Evolutionary conservation across 2,329 filamentous ascomycete genomes (phyloP).

Genomic region (Penicillium sp.): DNA sequence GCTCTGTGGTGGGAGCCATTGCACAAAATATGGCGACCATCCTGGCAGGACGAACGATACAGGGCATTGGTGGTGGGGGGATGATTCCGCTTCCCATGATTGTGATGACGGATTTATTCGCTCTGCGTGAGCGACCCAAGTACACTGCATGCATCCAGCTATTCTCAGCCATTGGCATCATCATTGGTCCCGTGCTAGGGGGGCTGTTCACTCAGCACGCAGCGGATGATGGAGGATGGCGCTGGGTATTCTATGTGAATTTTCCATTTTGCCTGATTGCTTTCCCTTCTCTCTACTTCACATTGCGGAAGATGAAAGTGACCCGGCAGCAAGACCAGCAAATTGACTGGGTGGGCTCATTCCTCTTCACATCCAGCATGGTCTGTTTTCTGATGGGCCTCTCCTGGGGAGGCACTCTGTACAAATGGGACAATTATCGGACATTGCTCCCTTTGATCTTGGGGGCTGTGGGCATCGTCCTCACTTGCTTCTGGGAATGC

Average conservation of each 20-base stretch:
- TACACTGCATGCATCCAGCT: constrained; percentile 16
- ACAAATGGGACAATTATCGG: constrained; percentile 31
- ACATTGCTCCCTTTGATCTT: constrained; percentile 33
- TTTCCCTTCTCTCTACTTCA: background rate
- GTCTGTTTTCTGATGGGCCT: constrained; percentile 35
- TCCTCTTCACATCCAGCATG: constrained; percentile 33
- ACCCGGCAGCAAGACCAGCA: constrained; percentile 7
- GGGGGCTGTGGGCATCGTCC: constrained; percentile 25
- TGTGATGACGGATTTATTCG: constrained; percentile 37
- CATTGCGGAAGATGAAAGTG: constrained; percentile 2
- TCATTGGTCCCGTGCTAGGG: constrained; percentile 6
- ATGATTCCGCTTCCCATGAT: constrained; percentile 35
- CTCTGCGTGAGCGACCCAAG: constrained; percentile 22
- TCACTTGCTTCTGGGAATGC: constrained; percentile 28
- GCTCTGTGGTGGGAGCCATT: constrained; percentile 7
- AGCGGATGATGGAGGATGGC: constrained; percentile 2
- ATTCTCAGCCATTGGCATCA: constrained; percentile 4
- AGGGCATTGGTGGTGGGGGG: constrained; percentile 42
- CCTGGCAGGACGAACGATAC: constrained; percentile 35
- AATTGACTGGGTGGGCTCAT: constrained; percentile 36
- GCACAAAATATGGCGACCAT: constrained; percentile 15
- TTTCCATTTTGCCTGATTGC: constrained; percentile 2
- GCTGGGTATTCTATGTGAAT: constrained; percentile 8
- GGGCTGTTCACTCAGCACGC: constrained; percentile 4
- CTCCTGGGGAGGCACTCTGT: constrained; percentile 36